These are phyloP conservation scores for Syncephalastrum racemosum DNA, from an alignment of 371 early-diverging fungal species.

Conservation along the genomic window DNA sequence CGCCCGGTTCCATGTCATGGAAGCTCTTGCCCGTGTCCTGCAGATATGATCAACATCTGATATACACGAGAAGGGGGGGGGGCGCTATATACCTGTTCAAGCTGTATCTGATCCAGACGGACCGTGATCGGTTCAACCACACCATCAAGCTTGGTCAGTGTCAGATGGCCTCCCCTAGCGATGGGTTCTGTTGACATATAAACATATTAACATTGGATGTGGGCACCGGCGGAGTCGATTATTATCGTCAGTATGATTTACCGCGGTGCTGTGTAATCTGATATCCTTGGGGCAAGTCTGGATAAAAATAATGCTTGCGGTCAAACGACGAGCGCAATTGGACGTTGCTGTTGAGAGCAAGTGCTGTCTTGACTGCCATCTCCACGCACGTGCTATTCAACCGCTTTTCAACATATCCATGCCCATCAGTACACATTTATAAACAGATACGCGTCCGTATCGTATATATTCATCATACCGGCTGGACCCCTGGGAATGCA, in stretches of 20 bases:
- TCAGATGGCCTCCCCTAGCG: conserved; percentile 61
- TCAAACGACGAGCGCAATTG: conserved; percentile 77
- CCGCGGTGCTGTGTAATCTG: conserved; percentile 91
- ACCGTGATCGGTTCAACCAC: conserved; percentile 46
- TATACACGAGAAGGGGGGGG: not conserved
- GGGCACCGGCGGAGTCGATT: not conserved
- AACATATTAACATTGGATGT: not conserved
- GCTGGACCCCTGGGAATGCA: conserved; percentile 81
- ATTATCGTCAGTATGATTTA: conserved; percentile 12
- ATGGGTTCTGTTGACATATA: conserved; percentile 56
- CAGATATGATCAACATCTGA: not conserved
- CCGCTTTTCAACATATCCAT: conserved; percentile 35
- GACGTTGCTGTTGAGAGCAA: conserved; percentile 70
- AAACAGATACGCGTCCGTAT: not conserved
- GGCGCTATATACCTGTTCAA: conserved; percentile 89
- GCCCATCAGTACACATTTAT: not conserved
- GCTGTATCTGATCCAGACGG: conserved; percentile 80
- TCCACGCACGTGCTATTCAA: conserved; percentile 73
- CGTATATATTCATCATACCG: conserved; percentile 31
- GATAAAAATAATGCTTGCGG: conserved; percentile 94
- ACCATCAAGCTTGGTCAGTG: conserved; percentile 57
- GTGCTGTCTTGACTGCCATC: conserved; percentile 71
- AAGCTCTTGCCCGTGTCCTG: conserved; percentile 86
- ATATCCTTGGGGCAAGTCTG: conserved; percentile 89
- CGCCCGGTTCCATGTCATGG: conserved; percentile 61